Evolutionary conservation across 2,329 filamentous ascomycete species (phyloP), one percentile per base, ranked within the genome.

Genomic region (Cladosporium sp.): DNA sequence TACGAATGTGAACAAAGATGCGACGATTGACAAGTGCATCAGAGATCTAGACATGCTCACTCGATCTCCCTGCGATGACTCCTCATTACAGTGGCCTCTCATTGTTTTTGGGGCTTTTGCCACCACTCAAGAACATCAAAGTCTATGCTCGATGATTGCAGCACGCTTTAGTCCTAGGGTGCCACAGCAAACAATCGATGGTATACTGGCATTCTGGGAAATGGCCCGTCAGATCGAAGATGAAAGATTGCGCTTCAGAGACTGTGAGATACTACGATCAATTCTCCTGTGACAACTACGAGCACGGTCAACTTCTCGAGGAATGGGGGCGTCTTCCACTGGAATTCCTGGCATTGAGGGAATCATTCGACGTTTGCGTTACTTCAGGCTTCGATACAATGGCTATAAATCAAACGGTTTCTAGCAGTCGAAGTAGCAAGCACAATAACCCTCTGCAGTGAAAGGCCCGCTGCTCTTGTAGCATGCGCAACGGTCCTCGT

Each of bases 271-370:
- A 5, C 45, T 48, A 1, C 7, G 45, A 17, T 41, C 45, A 3
- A 48, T 48, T 34, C 27, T 41, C 7, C 18, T 48, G 5, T 48
- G 43, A 47, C n/a, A n/a, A n/a, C n/a, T n/a, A n/a, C n/a, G n/a
- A n/a, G n/a, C n/a, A n/a, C n/a, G n/a, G n/a, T n/a, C n/a, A n/a
- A n/a, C n/a, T n/a, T n/a, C n/a, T n/a, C n/a, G n/a, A n/a, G n/a
- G n/a, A n/a, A n/a, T n/a, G n/a, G n/a, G n/a, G n/a, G n/a, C n/a
- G n/a, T n/a, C n/a, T n/a, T n/a, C n/a, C n/a, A n/a, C n/a, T n/a
- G n/a, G n/a, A n/a, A n/a, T n/a, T n/a, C n/a, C n/a, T n/a, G n/a
- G n/a, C n/a, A n/a, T n/a, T n/a, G n/a, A n/a, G n/a, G n/a, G n/a
- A n/a, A n/a, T n/a, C n/a, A n/a, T n/a, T n/a, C n/a, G n/a, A n/a